Evolutionary conservation across 148 eudicot species (phyloP).

Genomic region (Vaccinium corymbosum): DNA sequence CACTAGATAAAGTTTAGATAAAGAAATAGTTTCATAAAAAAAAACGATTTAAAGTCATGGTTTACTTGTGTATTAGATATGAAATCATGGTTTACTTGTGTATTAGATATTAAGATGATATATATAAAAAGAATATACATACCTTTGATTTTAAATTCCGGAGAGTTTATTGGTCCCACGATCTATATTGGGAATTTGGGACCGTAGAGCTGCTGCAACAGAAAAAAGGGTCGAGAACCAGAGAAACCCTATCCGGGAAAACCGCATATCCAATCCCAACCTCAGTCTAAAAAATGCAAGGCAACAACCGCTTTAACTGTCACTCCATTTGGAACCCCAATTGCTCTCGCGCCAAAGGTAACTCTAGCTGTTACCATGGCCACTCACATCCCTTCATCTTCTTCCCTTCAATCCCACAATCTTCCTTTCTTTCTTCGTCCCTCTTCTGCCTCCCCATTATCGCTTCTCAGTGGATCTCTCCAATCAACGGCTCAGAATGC

Average conservation of each 20-base stretch:
- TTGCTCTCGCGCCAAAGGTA: conserved; percentile 9
- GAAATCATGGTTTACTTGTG: no score
- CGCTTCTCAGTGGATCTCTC: conserved; percentile 19
- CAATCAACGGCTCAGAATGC: conserved; percentile 14
- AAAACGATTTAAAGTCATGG: no score
- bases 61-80: no score
- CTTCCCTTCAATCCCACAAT: conserved; percentile 32
- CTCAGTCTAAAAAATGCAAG: background rate
- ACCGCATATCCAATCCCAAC: background rate
- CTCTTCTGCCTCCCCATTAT: conserved; percentile 24
- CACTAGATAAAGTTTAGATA: no score
- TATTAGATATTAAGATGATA: no score
- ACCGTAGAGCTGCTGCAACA: background rate
- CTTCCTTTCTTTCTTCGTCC: conserved; percentile 14
- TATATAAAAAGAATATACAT: background rate
- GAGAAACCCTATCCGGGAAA: conserved; percentile 47
- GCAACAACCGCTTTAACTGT: conserved; percentile 17
- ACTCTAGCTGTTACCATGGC: conserved; percentile 24
- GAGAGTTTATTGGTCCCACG: background rate
- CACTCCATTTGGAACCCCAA: background rate
- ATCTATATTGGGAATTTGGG: background rate
- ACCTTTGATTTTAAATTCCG: background rate
- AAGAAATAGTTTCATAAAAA: no score
- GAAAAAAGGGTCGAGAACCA: conserved; percentile 27
- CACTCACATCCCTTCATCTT: conserved; percentile 22